Evolutionary conservation across 2,329 filamentous ascomycete genomes (phyloP), one percentile per base, ranked within the genome.

Genomic region (Metarhizium sp.): DNA sequence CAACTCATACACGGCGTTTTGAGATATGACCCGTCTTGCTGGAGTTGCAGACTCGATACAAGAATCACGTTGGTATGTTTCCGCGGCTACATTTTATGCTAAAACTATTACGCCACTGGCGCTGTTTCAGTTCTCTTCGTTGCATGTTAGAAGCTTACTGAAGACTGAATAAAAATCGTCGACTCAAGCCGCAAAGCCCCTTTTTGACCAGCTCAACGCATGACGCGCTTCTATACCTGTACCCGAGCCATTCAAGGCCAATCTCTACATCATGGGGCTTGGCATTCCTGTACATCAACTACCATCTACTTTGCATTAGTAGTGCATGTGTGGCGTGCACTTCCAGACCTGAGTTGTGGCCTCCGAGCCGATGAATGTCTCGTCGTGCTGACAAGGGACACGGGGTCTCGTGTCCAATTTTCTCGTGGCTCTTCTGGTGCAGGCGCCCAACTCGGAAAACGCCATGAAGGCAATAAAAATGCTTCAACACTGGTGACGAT

Each of bases 331-430:
- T 60, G 57, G 57, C 54, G 57, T 6, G 58, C 58, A 10, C 43
- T 60, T n/a, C 53, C 25, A 4, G 25, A 25, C 25, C 4, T 25
- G 25, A 25, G 25, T 25, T 60, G 7, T 52, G 58, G 5, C 54
- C 58, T 20, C 53, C 57, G 16, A 57, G 56, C 36, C 58, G 57
- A 16, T 60, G 55, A 6, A 54, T 56, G 25, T 55, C 57, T 20
- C 57, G 55, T 47, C 55, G 55, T 14, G 43, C 43, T 46, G 20
- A 29, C 43, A 46, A 18, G 20, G 20, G 25, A 25, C 3, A 13
- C 43, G 56, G 57, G 53, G 55, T 55, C 57, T 13, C 46, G 57
- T 6, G 55, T 57, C 57, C 25, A 60, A 58, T 45, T 60, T 60
- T 50, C 53, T 60, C n/a, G 53, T 52, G 18, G 25, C 59, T 20